Evolutionary conservation across 2,329 filamentous ascomycete species (phyloP), one percentile per base, ranked within the genome.

Genomic region (Penicillium sp.): DNA sequence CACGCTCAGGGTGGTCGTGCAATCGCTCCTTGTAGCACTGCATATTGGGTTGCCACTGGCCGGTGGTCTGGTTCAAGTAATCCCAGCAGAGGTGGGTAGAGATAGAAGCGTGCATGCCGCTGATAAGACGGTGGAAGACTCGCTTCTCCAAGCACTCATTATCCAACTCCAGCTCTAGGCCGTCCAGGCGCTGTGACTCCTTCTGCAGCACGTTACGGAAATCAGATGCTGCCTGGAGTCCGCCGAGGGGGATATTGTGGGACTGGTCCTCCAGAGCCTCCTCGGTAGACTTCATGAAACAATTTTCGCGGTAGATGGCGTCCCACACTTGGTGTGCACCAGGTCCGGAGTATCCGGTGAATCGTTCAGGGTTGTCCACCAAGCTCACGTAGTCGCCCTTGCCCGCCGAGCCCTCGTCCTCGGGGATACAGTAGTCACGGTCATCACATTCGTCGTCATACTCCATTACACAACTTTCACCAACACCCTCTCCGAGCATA

Each of bases 321-420:
- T 96, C 89, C 95, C 95, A 99, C 16, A 99, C 91, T 77, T 96
- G 91, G 70, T 88, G 86, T 41, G 93, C 86, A 19, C 93, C 90
- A 57, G 88, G 84, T 53, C 95, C 95, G 8, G 88, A 84, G 71
- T 98, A 99, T 48, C 95, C 95, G 0, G 95, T 99, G 75, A 96
- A 99, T 57, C 93, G 85, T 73, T 99, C 93, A 1, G 93, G 93
- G 70, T 99, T 99, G 72, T 91, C 89, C 49, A 96, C 82, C 64
- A 99, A 81, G 75, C 91, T 96, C 68, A 99, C 95, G 72, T 99
- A 99, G 80, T 98, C 95, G 41, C 95, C 95, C 75, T 96, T 96
- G 10, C 85, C 89, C 49, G 83, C 83, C 7, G 89, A 87, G 68
- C 90, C 90, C 77, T 98, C 93, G 71, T 99, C 95, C 68, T 99